Conservation (phyloP, 305 asterid species). For the Fraxinus nigra region DNA sequence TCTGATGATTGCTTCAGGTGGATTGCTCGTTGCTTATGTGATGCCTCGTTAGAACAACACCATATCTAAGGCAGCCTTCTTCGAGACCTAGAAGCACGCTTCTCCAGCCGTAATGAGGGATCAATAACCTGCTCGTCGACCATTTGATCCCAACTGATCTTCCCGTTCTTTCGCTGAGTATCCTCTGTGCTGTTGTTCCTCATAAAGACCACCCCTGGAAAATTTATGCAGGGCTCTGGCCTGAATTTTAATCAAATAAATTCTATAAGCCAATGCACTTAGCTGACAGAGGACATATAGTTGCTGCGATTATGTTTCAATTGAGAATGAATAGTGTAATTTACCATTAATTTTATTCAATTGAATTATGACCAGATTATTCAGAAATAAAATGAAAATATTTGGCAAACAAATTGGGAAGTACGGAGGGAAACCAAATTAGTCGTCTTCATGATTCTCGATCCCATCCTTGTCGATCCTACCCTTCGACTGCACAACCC, state of each 20-base stretch:
- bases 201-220: background rate
- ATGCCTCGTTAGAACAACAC: slow-evolving; percentile 12
- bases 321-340: no score
- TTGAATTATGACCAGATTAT: no score
- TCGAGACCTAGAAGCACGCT: background rate
- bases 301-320: background rate
- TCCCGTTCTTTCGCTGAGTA: slow-evolving; percentile 20
- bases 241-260: background rate
- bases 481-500: no score
- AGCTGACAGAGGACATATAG: background rate
- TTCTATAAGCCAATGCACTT: background rate
- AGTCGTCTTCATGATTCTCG: no score
- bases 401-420: no score
- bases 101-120: slow-evolving; percentile 16
- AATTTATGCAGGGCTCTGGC: background rate
- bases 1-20: slow-evolving; percentile 18
- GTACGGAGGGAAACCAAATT: no score
- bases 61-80: slow-evolving; percentile 3
- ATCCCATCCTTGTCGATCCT: no score
- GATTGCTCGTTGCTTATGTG: slow-evolving; percentile 24
- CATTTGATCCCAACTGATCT: slow-evolving; percentile 35
- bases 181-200: slow-evolving; percentile 14
- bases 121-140: slow-evolving; percentile 26
- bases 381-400: no score
- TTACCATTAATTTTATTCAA: no score